Evolutionary conservation across 768 basidiomycete species (phyloP), one percentile per base, ranked within the genome.

Genomic region (Neoboletus magnificus): DNA sequence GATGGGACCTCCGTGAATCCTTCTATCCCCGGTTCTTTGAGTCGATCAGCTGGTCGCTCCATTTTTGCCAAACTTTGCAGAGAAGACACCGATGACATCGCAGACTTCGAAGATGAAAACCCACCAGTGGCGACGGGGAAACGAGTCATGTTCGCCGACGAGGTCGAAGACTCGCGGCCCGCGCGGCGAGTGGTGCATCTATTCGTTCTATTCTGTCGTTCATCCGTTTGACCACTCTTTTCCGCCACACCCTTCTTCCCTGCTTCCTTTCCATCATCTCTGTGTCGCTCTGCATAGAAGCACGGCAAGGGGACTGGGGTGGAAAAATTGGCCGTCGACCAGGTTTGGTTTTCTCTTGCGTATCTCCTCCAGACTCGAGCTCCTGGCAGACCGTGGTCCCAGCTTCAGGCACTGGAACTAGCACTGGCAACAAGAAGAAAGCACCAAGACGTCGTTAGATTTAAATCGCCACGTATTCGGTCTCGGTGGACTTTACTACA

Each of bases 51-150:
- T 40, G 58, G 60, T 18, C 13, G 55, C 43, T 27, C 63, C 53
- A 59, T 52, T 0, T 72, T 73, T 56, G 5, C 67, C 57, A 63
- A 57, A 50, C 61, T 69, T 0, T 59, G 60, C 30, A 60, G 58
- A 56, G 62, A 59, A 66, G 71, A 66, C 55, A 60, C 58, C 60
- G 67, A 67, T 15, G 70, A 71, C 36, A 62, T 57, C 62, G 60
- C 54, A 52, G 43, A 52, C 47, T 63, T 59, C 59, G 67, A 66
- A 32, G 57, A 71, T 25, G 63, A 62, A 32, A 42, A 39, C 6
- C 48, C 35, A 33, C 49, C 54, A 32, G 58, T 60, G 52, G 56
- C 56, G 32, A 63, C 60, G 56, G 62, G 58, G 48, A 65, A 71
- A 57, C 60, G 71, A 7, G 62, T 56, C 39, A 46, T 58, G 57